Evolutionary conservation across 176 grass and related monocot species (phyloP), one percentile per base, ranked within the genome.

Genomic region (Dactylis glomerata): DNA sequence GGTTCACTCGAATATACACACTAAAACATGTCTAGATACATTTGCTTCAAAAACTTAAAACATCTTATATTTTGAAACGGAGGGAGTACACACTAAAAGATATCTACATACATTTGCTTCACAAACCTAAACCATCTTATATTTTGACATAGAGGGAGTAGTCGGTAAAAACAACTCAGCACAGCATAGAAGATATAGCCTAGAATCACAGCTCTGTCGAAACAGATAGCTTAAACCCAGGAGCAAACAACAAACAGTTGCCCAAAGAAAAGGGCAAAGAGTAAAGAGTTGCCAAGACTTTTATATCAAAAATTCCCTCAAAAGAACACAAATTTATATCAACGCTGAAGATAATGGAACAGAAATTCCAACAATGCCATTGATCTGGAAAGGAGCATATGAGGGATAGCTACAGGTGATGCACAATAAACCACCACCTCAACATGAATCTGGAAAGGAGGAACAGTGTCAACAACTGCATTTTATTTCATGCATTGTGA

Each of bases 401-500:
- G 2, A 55, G 8, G 28, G 61, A 68, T 59, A 68, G 5, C 51
- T 86, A 52, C 70, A 75, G 55, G 56, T 4, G 20, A 87, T 82
- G 56, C 54, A 80, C 72, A 81, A 89, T 76, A 54, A 31, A 71
- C 50, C 87, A 81, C 37, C 34, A 69, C 46, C 79, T 61, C 17
- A 88, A 58, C 24, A 89, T 63, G 65, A 12, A 92, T 86, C 54
- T 44, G 17, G 52, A 63, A 70, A 63, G 15, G 2, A 55, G 24
- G 17, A 84, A 85, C 77, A 92, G 86, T 86, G 38, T 91, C 86
- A 83, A 61, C 34, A 42, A 14, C 84, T 92, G 94, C 84, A 93
- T 87, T 77, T 93, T 96, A 93, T 92, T 93, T 87, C 81, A 93
- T 81, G 88, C 86, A 87, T 80, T 85, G 73, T 85, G 85, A 64